These are phyloP conservation scores for Backusella macrospora DNA, from an alignment of 192 early-diverging fungal genomes.

Conservation along the genomic window DNA sequence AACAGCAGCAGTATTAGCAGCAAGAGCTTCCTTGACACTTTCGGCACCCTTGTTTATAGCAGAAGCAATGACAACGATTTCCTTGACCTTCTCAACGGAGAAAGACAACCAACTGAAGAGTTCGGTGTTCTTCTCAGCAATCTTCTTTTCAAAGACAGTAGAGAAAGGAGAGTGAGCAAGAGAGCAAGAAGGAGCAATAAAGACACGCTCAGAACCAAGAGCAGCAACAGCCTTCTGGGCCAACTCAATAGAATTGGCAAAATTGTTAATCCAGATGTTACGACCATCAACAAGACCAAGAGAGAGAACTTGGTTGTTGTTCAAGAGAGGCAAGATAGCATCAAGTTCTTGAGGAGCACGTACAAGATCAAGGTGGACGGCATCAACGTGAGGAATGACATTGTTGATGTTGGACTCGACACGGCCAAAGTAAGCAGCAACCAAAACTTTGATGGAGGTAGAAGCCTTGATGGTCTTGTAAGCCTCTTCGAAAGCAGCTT, in stretches of 20 bases:
- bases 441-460: slow-evolving; percentile 64
- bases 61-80: slow-evolving; percentile 73
- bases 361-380: slow-evolving; percentile 90
- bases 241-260: slow-evolving; percentile 68
- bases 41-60: slow-evolving; percentile 54
- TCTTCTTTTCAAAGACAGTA: slow-evolving; percentile 72
- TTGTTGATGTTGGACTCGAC: slow-evolving; percentile 76
- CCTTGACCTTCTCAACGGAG: slow-evolving; percentile 89
- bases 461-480: slow-evolving; percentile 64
- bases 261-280: slow-evolving; percentile 97
- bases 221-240: slow-evolving; percentile 67
- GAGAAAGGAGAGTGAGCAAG: slow-evolving; percentile 92
- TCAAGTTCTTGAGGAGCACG: slow-evolving; percentile 83
- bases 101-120: slow-evolving; percentile 93
- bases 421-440: slow-evolving; percentile 95
- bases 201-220: slow-evolving; percentile 74
- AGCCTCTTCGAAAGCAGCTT: slow-evolving; percentile 59
- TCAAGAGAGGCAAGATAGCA: slow-evolving; percentile 61
- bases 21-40: slow-evolving; percentile 68
- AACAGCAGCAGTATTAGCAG: slow-evolving; percentile 71
- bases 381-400: slow-evolving; percentile 76
- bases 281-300: slow-evolving; percentile 94
- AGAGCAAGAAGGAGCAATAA: slow-evolving; percentile 89
- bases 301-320: slow-evolving; percentile 72
- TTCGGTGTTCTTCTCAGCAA: slow-evolving; percentile 71